These are phyloP conservation scores for Vicia sativa DNA, from an alignment of 306 rosid species.

Conservation along the genomic window DNA sequence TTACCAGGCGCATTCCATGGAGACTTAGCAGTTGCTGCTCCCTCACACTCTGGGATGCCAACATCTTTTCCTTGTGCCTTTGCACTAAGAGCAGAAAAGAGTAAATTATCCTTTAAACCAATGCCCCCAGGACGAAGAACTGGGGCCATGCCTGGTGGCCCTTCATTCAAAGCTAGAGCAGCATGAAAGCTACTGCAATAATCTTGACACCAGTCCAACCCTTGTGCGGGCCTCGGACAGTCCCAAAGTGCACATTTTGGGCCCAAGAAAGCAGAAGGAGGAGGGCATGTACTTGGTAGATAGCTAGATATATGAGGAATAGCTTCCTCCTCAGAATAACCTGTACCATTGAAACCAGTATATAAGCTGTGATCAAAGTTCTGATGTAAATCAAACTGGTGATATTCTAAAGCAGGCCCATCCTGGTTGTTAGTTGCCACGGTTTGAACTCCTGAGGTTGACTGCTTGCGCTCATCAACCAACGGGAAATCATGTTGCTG, in stretches of 20 bases:
- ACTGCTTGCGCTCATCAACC: conserved; percentile 68
- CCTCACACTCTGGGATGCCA: conserved; percentile 97
- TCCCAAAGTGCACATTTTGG: conserved; percentile 99
- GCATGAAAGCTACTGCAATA: conserved; percentile 97
- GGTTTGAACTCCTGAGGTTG: conserved; percentile 59
- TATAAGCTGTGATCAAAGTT: conserved; percentile 63
- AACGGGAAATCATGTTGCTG: conserved; percentile 69
- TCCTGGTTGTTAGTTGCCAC: conserved; percentile 59
- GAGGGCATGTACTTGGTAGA: conserved; percentile 84
- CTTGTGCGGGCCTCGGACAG: conserved; percentile 74
- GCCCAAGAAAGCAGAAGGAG: conserved; percentile 96
- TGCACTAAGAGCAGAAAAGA: conserved; percentile 88
- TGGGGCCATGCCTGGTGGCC: conserved; percentile 97
- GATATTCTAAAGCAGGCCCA: conserved; percentile 72
- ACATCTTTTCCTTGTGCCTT: conserved; percentile 93
- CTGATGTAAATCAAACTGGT: conserved; percentile 68
- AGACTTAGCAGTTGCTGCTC: conserved; percentile 98
- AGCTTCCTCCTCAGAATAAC: conserved; percentile 60
- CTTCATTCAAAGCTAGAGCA: conserved; percentile 90
- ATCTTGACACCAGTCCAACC: conserved; percentile 85
- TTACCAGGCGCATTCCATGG: conserved; percentile 99
- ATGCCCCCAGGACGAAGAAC: conserved; percentile 96
- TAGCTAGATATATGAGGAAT: conserved; percentile 72
- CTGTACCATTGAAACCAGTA: conserved; percentile 51
- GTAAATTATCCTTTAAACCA: conserved; percentile 86